A percentile compares a stretch with the other conserved stretches of the same genome.
These are phyloP conservation scores for Canariomyces notabilis DNA, from an alignment of 2,329 filamentous ascomycete genomes.

Conservation along the genomic window DNA sequence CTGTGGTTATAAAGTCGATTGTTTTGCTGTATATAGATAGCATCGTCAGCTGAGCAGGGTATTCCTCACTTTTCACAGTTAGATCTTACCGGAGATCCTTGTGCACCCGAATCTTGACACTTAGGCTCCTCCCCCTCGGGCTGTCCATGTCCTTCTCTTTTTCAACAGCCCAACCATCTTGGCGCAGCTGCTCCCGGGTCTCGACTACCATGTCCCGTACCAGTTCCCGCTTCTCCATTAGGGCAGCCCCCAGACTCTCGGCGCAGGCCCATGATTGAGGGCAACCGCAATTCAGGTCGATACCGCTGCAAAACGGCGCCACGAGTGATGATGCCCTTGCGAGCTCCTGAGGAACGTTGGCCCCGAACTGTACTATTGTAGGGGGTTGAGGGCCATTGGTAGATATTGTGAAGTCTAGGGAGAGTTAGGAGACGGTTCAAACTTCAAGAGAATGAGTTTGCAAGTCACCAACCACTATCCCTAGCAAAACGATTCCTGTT, in stretches of 20 bases:
- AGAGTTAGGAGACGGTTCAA: background rate
- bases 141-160: conserved; percentile 39
- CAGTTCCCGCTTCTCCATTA: conserved; percentile 60
- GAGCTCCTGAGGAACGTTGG: conserved; percentile 57
- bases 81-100: conserved; percentile 49
- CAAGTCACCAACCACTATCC: conserved; percentile 46
- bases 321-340: conserved; percentile 58
- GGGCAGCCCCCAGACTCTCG: conserved; percentile 61
- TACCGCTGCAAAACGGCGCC: conserved; percentile 56
- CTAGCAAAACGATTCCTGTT: conserved; percentile 56
- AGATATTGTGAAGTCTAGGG: conserved; percentile 57
- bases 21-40: conserved; percentile 39
- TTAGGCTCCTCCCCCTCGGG: conserved; percentile 52
- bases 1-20: conserved; percentile 58
- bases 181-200: conserved; percentile 46
- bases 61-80: background rate
- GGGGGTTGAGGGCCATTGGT: conserved; percentile 48
- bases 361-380: conserved; percentile 64
- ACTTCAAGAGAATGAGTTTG: background rate
- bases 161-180: conserved; percentile 50
- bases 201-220: conserved; percentile 62
- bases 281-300: conserved; percentile 69
- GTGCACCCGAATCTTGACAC: conserved; percentile 66
- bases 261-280: conserved; percentile 69
- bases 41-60: background rate